These are phyloP conservation scores for Pezicula carpinea DNA, from an alignment of 2,329 filamentous ascomycete genomes.

Conservation along the genomic window DNA sequence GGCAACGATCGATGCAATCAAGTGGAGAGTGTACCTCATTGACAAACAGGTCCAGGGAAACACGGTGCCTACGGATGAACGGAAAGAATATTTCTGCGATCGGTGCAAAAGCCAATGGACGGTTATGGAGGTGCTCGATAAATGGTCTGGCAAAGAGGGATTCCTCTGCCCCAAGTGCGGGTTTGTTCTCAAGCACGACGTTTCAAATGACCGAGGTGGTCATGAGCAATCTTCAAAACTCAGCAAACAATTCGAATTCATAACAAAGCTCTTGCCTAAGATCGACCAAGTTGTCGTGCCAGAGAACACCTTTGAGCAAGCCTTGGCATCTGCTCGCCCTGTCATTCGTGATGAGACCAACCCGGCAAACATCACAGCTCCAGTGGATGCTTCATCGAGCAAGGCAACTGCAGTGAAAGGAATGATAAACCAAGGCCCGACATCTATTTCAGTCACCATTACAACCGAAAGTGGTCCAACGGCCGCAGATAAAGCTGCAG, in stretches of 20 bases:
- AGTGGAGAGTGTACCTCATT: constrained; percentile 85
- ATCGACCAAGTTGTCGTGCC: constrained; percentile 74
- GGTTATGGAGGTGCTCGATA: constrained; percentile 81
- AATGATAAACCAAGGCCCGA: constrained; percentile 59
- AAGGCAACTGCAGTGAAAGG: constrained; percentile 67
- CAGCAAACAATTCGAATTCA: constrained; percentile 75
- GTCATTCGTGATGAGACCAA: constrained; percentile 64
- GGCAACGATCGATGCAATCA: constrained; percentile 90
- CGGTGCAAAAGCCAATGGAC: constrained; percentile 85
- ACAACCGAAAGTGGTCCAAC: constrained; percentile 61
- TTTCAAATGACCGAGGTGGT: constrained; percentile 63
- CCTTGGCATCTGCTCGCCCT: constrained; percentile 57
- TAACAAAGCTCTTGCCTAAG: constrained; percentile 69
- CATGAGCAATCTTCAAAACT: constrained; percentile 69
- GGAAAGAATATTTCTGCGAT: constrained; percentile 85
- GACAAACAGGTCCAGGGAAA: constrained; percentile 85
- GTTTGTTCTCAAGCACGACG: constrained; percentile 57
- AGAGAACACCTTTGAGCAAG: constrained; percentile 68
- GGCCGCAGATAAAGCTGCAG: constrained; percentile 62
- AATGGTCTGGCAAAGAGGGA: constrained; percentile 57
- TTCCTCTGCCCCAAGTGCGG: constrained; percentile 83
- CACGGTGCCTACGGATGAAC: constrained; percentile 74
- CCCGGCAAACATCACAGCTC: constrained; percentile 56
- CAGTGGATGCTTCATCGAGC: constrained; percentile 47
- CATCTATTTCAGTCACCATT: constrained; percentile 66